Base-by-base conservation (phyloP, 148 eudicot species). In the Euryodendron excelsum region DNA sequence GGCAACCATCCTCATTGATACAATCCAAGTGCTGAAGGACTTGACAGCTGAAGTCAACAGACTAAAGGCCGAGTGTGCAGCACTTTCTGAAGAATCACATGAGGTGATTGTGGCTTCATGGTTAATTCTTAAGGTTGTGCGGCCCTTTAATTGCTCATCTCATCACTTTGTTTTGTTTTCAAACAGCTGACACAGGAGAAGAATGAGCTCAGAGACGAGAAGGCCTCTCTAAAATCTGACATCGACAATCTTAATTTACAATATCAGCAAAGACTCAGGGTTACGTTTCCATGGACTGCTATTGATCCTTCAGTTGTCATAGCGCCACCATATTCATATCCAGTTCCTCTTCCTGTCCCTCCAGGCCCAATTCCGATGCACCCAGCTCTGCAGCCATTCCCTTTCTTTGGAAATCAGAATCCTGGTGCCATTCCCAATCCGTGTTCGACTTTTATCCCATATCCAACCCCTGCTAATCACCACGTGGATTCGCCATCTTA, bases 121-220 rank as follows among this genome's bases (percentile, higher is more conserved):
- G n/a, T 84, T 50, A 50, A 30, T 65, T 76, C 61, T 73, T 77
- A 62, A 31, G n/a, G 59, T 55, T 52, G 61, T 48, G 34, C n/a
- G 45, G 37, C 62, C 74, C 72, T 79, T 71, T 36, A 69, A 41
- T 31, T 69, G 68, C 72, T 69, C 55, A 72, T 80, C 72, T 74
- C 81, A 76, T 59, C 30, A 31, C 45, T 72, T 71, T 41, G 39
- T 72, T 77, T 50, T 45, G 60, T 20, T 70, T 76, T 45, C 34
- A 63, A 71, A 78, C 88, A 90, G 93, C 79, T 90, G 31, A 90
- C 87, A 45, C 90, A 88, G 84, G 93, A 90, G 85, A 90, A 90
- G 83, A 88, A 85, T 65, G 93, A 90, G 80, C 91, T 90, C 50
- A 88, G 88, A 83, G 90, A 85, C 80, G 93, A 90, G 84, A 90